phyloP scores from a whole-genome alignment of 2,329 filamentous ascomycete species.

The Lecanoromycetidae sp. region DNA sequence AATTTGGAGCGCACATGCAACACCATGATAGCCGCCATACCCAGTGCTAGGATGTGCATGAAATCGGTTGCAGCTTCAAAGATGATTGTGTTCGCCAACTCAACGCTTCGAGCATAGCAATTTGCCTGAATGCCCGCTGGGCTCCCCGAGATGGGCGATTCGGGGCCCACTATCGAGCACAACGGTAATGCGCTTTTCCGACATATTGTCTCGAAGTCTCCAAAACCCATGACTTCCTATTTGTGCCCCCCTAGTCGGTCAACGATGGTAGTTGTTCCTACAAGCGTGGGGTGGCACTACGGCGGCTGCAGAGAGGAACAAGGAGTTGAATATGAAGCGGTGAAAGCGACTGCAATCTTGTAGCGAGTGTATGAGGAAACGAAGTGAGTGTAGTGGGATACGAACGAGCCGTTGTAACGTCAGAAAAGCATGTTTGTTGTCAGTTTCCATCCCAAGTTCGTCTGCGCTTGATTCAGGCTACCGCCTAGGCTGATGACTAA shows the following conservation, averaged over 20 bases:
- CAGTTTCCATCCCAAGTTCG: background rate
- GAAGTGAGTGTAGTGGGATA: background rate
- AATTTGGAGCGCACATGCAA: conserved; percentile 95
- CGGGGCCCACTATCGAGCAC: conserved; percentile 69
- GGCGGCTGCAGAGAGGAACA: background rate
- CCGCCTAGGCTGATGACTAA: too few relatives aligned
- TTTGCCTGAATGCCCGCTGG: conserved; percentile 70
- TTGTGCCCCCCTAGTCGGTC: background rate
- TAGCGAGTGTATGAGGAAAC: background rate
- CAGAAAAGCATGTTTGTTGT: conserved; percentile 8
- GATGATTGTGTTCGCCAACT: conserved; percentile 95
- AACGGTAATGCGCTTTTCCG: conserved; percentile 71
- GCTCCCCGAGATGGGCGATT: conserved; percentile 48
- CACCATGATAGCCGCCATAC: conserved; percentile 96
- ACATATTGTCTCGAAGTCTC: conserved; percentile 82
- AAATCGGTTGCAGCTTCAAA: conserved; percentile 86
- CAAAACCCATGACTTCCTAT: conserved; percentile 67
- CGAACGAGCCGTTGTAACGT: background rate
- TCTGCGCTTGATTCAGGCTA: background rate
- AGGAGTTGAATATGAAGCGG: background rate
- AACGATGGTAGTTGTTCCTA: conserved; percentile 2
- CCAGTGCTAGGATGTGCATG: conserved; percentile 78
- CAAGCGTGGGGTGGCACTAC: background rate
- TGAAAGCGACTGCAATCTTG: background rate
- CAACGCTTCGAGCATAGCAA: conserved; percentile 91